A percentile compares a stretch with the other conserved stretches of the same genome.
These are phyloP conservation scores for Tardiomyces digboiensis DNA, from an alignment of 1,139 yeast species.

Conservation along the genomic window DNA sequence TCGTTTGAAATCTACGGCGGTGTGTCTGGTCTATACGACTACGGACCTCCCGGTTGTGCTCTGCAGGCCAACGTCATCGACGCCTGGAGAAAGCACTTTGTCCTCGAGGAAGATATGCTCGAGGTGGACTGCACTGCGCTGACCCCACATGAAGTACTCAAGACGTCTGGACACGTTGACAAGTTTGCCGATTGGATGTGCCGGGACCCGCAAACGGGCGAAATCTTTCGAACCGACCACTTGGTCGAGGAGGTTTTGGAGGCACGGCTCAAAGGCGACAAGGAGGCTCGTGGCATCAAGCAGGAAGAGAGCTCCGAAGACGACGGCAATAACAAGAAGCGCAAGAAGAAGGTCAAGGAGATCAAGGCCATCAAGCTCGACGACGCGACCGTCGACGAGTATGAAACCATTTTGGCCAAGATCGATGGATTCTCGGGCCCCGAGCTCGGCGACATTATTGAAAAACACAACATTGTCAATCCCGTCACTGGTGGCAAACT, in stretches of 20 bases:
- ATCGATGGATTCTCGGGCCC: slow-evolving; percentile 95
- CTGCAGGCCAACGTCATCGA: slow-evolving; percentile 94
- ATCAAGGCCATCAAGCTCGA: slow-evolving; percentile 82
- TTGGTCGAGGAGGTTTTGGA: slow-evolving; percentile 96
- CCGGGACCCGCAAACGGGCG: slow-evolving; percentile 90
- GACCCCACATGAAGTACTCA: slow-evolving; percentile 95
- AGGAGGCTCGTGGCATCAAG: slow-evolving; percentile 80
- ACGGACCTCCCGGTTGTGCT: slow-evolving; percentile 99
- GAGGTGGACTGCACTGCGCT: slow-evolving; percentile 98
- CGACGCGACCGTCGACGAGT: slow-evolving; percentile 68
- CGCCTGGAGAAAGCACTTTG: slow-evolving; percentile 95
- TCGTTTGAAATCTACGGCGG: slow-evolving; percentile 98
- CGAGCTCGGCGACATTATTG: slow-evolving; percentile 82
- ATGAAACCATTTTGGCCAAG: slow-evolving; percentile 73
- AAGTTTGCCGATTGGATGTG: slow-evolving; percentile 99
- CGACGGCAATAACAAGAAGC: slow-evolving; percentile 62
- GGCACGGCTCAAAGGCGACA: slow-evolving; percentile 91
- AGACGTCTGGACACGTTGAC: slow-evolving; percentile 98
- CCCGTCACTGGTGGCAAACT: slow-evolving; percentile 84
- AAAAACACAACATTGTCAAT: slow-evolving; percentile 71
- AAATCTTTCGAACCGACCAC: slow-evolving; percentile 98
- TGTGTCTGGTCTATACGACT: slow-evolving; percentile 95
- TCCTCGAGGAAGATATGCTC: slow-evolving; percentile 96
- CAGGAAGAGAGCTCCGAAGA: slow-evolving; percentile 46
- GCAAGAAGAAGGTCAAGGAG: slow-evolving; percentile 95